Percentiles rank a stretch among this genome's conserved stretches.
phyloP scores from a whole-genome alignment of 2,329 filamentous ascomycete species.

The Botrytis aclada region DNA sequence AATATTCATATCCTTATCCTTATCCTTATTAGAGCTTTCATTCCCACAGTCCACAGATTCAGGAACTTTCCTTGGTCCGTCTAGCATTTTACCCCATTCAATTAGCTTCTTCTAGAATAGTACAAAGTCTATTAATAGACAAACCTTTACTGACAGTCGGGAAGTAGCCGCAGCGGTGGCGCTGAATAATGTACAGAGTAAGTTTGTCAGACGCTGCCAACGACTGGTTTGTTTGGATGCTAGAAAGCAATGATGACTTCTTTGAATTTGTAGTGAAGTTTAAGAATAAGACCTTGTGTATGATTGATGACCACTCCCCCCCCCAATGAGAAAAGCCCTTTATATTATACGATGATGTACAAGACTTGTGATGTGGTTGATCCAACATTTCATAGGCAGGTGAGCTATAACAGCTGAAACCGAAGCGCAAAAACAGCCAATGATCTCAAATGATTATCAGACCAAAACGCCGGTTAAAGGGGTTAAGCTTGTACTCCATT shows the following conservation, averaged over 20 bases:
- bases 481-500: not conserved
- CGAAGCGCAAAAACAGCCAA: not conserved
- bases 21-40: constrained; percentile 5
- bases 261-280: not conserved
- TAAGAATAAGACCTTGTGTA: not conserved
- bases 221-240: constrained; percentile 14
- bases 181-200: not conserved
- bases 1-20: not conserved
- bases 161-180: constrained; percentile 7
- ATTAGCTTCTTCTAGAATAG: constrained; percentile 3
- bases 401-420: constrained; percentile 13
- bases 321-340: constrained; percentile 6
- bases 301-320: not conserved
- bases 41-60: not conserved
- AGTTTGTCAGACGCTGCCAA: constrained; percentile 11
- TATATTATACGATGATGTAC: not conserved
- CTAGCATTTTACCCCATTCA: not conserved
- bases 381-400: constrained; percentile 1
- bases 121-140: constrained; percentile 7
- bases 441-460: constrained; percentile 2
- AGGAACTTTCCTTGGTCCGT: not conserved
- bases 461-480: not conserved
- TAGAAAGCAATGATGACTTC: not conserved
- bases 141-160: not conserved
- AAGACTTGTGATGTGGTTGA: constrained; percentile 5